These are phyloP conservation scores for Quercus glauca DNA, from an alignment of 306 rosid species.

Conservation along the genomic window DNA sequence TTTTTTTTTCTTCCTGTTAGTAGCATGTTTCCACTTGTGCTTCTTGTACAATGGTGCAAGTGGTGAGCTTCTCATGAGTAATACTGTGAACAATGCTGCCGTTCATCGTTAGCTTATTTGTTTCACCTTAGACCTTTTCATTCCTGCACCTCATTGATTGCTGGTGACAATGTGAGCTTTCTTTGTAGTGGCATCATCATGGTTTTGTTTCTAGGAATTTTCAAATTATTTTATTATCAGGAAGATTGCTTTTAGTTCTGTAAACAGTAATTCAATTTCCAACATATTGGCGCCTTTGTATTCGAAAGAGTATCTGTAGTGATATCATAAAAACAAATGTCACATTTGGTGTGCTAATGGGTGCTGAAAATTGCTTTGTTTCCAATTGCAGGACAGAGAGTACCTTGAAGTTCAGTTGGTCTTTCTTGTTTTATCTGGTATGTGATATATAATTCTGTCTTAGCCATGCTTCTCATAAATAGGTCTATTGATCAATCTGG, in stretches of 20 bases:
- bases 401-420: slow-evolving; percentile 92
- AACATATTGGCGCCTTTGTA: neutral
- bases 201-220: neutral
- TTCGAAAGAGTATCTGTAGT: neutral
- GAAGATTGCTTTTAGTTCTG: neutral
- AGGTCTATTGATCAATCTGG: slow-evolving; percentile 37
- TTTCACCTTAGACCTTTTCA: neutral
- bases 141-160: neutral
- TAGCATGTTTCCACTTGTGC: neutral
- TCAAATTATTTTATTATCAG: neutral
- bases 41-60: neutral
- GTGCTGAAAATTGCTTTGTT: neutral
- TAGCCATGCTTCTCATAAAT: neutral
- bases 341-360: slow-evolving; percentile 14
- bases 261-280: neutral
- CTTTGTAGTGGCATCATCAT: neutral
- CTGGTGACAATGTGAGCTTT: neutral
- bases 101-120: neutral
- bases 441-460: slow-evolving; percentile 23
- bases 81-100: neutral
- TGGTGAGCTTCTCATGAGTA: neutral
- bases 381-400: slow-evolving; percentile 80
- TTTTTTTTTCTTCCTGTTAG: neutral
- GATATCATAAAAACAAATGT: neutral
- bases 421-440: slow-evolving; percentile 91